A percentile compares a stretch with the other conserved stretches of the same genome.
These are phyloP conservation scores for Ilyonectria mors-panacis DNA, from an alignment of 2,329 filamentous ascomycete genomes.

Conservation along the genomic window DNA sequence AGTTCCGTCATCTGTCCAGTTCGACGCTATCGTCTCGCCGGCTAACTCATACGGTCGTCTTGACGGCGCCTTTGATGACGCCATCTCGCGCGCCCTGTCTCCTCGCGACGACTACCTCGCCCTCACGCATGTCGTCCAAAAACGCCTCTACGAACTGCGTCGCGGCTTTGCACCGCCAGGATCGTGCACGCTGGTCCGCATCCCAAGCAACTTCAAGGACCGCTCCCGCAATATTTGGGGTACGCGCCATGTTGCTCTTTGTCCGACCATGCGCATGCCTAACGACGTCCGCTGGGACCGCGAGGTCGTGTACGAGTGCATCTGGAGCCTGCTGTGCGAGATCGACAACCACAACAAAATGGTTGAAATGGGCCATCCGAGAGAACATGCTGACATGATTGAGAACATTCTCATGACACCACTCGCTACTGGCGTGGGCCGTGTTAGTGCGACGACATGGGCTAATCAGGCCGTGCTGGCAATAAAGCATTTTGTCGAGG, in stretches of 20 bases:
- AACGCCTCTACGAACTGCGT: constrained; percentile 60
- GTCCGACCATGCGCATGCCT: constrained; percentile 67
- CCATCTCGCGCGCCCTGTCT: constrained; percentile 65
- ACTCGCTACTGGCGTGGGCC: constrained; percentile 63
- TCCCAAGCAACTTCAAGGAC: constrained; percentile 54
- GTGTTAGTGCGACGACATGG: background rate
- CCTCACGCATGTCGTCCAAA: constrained; percentile 62
- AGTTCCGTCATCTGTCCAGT: constrained; percentile 54
- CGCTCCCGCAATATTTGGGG: constrained; percentile 57
- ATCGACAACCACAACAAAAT: constrained; percentile 63
- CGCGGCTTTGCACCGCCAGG: constrained; percentile 65
- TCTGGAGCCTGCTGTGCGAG: constrained; percentile 65
- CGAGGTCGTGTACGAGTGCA: constrained; percentile 67
- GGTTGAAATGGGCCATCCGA: constrained; percentile 9
- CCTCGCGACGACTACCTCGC: constrained; percentile 61
- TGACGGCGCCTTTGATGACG: constrained; percentile 69
- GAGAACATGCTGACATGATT: constrained; percentile 50
- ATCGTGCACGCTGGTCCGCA: constrained; percentile 62
- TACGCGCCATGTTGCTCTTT: constrained; percentile 61
- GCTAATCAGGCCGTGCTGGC: background rate
- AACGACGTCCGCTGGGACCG: constrained; percentile 61
- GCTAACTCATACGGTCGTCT: constrained; percentile 69
- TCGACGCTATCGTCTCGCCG: constrained; percentile 66
- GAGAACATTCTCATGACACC: constrained; percentile 64
- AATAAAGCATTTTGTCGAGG: background rate